These are phyloP conservation scores for Prunus yedoensis DNA, from an alignment of 331 rosid genomes.

Conservation along the genomic window DNA sequence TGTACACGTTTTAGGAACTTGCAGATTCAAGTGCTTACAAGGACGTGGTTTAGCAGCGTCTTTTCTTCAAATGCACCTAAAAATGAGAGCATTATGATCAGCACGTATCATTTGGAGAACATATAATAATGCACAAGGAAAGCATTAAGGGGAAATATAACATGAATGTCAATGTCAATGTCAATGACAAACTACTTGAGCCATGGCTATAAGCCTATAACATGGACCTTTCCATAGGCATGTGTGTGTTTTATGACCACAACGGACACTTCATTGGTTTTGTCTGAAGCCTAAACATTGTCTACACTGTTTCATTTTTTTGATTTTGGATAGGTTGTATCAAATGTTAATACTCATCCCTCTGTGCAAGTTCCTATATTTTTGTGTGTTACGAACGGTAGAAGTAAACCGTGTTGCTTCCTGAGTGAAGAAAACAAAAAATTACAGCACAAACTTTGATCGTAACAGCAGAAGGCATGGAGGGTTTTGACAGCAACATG, in stretches of 20 bases:
- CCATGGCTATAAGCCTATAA: background rate
- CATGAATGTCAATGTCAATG: background rate
- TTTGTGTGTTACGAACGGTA: background rate
- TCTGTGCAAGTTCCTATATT: background rate
- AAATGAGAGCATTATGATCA: constrained; percentile 5
- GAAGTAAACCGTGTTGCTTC: background rate
- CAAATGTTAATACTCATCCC: background rate
- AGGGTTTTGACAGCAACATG: constrained; percentile 12
- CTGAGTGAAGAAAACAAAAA: background rate
- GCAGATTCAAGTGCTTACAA: constrained; percentile 28
- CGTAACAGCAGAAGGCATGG: constrained; percentile 8
- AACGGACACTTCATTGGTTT: background rate
- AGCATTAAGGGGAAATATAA: background rate
- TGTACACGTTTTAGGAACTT: constrained; percentile 30
- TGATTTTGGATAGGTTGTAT: background rate
- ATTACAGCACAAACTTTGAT: background rate
- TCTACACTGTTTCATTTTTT: background rate
- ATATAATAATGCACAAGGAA: background rate
- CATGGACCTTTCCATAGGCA: background rate
- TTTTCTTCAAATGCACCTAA: constrained; percentile 43
- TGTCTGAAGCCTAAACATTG: background rate
- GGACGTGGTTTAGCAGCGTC: constrained; percentile 33
- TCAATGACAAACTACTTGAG: background rate
- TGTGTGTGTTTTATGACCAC: background rate
- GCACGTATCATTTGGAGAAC: background rate